Conservation (phyloP, 2,329 filamentous ascomycete species). For the Paraphaeosphaeria minitans region DNA sequence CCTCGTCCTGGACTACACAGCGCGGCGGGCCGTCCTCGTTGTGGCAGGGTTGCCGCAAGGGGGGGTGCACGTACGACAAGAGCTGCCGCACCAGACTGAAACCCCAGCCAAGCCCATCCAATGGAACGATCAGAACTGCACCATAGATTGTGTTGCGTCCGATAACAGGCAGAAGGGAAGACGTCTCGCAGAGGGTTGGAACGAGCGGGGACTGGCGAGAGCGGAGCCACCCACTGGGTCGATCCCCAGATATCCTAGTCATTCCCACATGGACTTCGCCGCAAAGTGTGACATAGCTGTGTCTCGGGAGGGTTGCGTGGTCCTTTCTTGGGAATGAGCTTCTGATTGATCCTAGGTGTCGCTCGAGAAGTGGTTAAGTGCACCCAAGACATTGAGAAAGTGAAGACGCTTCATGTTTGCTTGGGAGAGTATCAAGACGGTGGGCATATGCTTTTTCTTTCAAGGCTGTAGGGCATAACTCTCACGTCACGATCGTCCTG, state of each 20-base stretch:
- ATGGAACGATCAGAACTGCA: too few species aligned
- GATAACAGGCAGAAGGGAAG: too few species aligned
- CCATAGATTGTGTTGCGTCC: too few species aligned
- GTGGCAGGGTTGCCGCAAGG: background rate
- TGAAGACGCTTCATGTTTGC: background rate
- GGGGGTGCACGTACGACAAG: background rate
- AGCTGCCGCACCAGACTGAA: too few species aligned
- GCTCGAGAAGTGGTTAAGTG: background rate
- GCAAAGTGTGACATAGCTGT: background rate
- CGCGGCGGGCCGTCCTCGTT: background rate
- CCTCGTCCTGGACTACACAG: background rate
- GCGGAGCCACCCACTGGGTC: background rate
- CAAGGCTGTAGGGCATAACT: too few species aligned
- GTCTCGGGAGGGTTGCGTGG: background rate
- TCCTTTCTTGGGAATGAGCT: background rate
- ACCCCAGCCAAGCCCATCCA: too few species aligned
- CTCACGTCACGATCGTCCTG: too few species aligned
- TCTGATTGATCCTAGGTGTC: background rate
- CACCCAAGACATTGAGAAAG: background rate
- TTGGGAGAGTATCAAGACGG: too few species aligned
- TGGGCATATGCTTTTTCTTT: too few species aligned
- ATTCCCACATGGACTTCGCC: background rate
- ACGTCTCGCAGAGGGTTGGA: too few species aligned
- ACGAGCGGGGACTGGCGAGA: too few species aligned
- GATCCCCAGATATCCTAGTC: background rate